Evolutionary conservation across 208 protist species (phyloP), one percentile per base, ranked within the genome.

Genomic region (Spongospora subterranea): DNA sequence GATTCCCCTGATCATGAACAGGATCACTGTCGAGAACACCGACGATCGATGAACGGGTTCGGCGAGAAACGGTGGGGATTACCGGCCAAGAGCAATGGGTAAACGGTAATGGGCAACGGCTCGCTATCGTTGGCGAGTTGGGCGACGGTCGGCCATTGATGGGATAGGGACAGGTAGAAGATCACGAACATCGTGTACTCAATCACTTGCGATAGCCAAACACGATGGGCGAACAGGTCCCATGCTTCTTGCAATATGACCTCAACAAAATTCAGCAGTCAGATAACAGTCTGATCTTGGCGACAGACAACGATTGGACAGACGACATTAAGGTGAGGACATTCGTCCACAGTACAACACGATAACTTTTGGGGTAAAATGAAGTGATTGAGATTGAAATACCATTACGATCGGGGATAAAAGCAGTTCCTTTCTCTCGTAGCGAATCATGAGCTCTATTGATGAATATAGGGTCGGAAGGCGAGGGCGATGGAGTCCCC

Each of bases 171-270:
- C n/a, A 43, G 6, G n/a, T 40, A 82, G 17, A 35, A 35, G 17
- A 35, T 35, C 35, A 82, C 6, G 71, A 82, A 82, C 35, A 82
- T 6, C 17, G n/a, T 82, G 71, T 82, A 82, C n/a, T 82, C 71
- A n/a, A 82, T 6, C 35, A 82, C 17, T 43, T 45, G 71, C 17
- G 11, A 17, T 6, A 6, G 71, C 71, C 71, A 82, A n/a, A 82
- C 11, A 45, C 17, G 6, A 13, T 35, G 71, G 40, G 35, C n/a
- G n/a, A 82, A 35, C 35, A 20, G 71, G 13, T 39, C 35, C 71
- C 71, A 82, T 6, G 35, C 71, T n/a, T 82, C 71, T 6, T 82
- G 6, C 35, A 82, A n/a, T 13, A 82, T n/a, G 17, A 43, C n/a
- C 71, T 82, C 6, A 43, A 82, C 71, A 6, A 35, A 40, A n/a